These are phyloP conservation scores for Tuber borchii DNA, from an alignment of 495 filamentous ascomycete genomes.

Conservation along the genomic window DNA sequence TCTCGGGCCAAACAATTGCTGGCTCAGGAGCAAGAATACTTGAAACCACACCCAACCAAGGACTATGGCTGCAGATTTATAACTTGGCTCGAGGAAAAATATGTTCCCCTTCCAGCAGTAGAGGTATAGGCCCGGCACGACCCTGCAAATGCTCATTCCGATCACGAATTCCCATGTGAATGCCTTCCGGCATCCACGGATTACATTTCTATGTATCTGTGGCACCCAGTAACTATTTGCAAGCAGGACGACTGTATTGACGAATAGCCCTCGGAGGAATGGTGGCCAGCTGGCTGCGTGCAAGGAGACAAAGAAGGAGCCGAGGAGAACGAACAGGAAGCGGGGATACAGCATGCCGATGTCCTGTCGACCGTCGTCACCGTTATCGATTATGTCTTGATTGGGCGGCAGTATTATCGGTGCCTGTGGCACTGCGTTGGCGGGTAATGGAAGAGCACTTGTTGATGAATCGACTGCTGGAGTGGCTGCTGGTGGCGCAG, in stretches of 20 bases:
- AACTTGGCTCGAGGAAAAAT: conserved; percentile 67
- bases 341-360: conserved; percentile 71
- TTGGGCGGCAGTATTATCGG: conserved; percentile 79
- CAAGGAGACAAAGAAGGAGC: conserved; percentile 64
- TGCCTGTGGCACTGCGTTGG: conserved; percentile 52
- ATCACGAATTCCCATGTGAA: conserved; percentile 80
- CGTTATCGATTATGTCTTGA: conserved; percentile 61
- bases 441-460: conserved; percentile 57
- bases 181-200: conserved; percentile 84
- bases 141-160: conserved; percentile 69
- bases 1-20: conserved; percentile 79
- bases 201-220: conserved; percentile 82
- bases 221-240: conserved; percentile 90
- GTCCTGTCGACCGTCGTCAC: conserved; percentile 46
- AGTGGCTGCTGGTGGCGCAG: conserved; percentile 38
- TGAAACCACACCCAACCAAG: conserved; percentile 90
- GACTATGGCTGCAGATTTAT: conserved; percentile 55
- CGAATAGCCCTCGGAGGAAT: conserved; percentile 61
- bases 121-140: conserved; percentile 76
- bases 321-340: conserved; percentile 66
- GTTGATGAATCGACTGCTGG: conserved; percentile 43
- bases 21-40: conserved; percentile 64
- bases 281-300: conserved; percentile 70
- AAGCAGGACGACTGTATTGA: conserved; percentile 57
- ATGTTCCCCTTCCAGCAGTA: conserved; percentile 68